phyloP scores from a whole-genome alignment of 2,329 filamentous ascomycete genomes.

The Monilinia laxa region DNA sequence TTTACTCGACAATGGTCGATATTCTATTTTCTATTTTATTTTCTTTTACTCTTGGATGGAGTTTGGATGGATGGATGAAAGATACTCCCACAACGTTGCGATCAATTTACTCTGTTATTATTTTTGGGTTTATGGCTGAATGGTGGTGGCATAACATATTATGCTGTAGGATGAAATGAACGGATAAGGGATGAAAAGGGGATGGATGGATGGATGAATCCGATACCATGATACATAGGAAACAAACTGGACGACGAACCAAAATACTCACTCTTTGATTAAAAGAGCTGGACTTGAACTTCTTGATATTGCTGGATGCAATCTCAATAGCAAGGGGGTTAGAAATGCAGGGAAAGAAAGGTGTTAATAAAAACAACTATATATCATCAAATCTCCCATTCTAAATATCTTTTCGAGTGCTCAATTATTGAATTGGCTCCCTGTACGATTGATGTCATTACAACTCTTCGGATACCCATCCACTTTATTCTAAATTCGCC shows the following conservation, averaged over 20 bases:
- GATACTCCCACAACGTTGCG: not conserved
- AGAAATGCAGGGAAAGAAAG: too few species aligned
- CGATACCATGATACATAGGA: not conserved
- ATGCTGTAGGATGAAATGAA: not conserved
- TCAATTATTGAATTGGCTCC: too few species aligned
- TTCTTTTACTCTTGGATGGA: not conserved
- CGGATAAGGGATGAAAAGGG: not conserved
- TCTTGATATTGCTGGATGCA: not conserved
- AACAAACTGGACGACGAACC: not conserved
- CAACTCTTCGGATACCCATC: too few species aligned
- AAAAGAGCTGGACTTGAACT: not conserved
- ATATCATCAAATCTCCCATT: too few species aligned
- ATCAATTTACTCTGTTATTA: not conserved
- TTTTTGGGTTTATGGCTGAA: not conserved
- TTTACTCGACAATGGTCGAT: not conserved
- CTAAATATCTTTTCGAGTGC: too few species aligned
- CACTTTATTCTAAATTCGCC: too few species aligned
- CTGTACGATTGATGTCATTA: too few species aligned
- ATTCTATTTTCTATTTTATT: not conserved
- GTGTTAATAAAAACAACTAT: too few species aligned
- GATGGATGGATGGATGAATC: not conserved
- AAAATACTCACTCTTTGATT: not conserved
- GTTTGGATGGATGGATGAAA: not conserved
- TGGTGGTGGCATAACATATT: not conserved
- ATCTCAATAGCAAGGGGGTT: not conserved